Conservation (phyloP, 1,139 yeast genomes). For the Geotrichum australiense region DNA sequence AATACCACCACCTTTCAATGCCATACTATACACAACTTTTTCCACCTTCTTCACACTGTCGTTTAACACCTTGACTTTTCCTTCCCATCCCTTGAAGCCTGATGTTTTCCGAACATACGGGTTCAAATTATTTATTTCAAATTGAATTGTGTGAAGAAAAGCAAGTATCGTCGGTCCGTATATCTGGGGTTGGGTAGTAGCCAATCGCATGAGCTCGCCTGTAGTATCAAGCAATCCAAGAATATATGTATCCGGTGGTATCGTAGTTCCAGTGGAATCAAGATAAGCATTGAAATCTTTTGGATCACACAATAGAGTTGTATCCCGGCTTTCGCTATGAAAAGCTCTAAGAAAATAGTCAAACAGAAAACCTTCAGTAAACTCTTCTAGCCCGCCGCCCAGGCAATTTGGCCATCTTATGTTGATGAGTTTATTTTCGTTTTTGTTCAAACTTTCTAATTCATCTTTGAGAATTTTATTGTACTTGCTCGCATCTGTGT, state of each 20-base stretch:
- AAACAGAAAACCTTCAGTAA: background rate
- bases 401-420: background rate
- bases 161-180: background rate
- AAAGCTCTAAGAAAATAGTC: background rate
- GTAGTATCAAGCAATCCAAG: slow-evolving; percentile 1
- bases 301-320: background rate
- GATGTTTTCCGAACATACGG: background rate
- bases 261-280: too few species aligned
- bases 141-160: background rate
- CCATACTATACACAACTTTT: background rate
- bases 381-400: background rate
- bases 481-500: background rate
- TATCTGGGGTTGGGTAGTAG: background rate
- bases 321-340: background rate
- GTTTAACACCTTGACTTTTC: background rate
- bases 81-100: background rate
- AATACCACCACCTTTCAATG: background rate
- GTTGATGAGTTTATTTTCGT: background rate
- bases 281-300: background rate
- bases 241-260: background rate
- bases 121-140: background rate
- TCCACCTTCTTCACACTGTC: background rate
- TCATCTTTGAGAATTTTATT: too few species aligned
- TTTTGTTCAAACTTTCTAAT: too few species aligned
- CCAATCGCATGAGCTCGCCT: slow-evolving; percentile 2